Evolutionary conservation across 2,329 filamentous ascomycete genomes (phyloP), one percentile per base, ranked within the genome.

Genomic region (Diaporthe australafricana): DNA sequence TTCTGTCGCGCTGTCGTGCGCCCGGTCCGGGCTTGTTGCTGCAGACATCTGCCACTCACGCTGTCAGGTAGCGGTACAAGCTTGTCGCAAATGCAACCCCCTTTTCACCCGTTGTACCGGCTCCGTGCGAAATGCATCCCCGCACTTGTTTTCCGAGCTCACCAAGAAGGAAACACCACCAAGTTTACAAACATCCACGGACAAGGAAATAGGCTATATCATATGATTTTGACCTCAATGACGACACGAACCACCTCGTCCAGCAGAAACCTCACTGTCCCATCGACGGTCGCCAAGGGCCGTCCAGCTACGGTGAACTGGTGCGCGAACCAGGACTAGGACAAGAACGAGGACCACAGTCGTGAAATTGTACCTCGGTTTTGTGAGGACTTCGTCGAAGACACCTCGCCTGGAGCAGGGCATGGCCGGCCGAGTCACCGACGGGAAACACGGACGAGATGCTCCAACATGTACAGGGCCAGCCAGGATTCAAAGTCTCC

Each of bases 61-160:
- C 60, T n/a, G 45, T 38, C 45, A 50, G 30, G 60, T 65, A 48
- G 20, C 60, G 60, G 60, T 65, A 65, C 60, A 50, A 65, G 42
- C 60, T 27, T 38, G 45, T 65, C 60, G 60, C 60, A 65, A 50
- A n/a, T 50, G 45, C 30, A 65, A 50, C 60, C 60, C 60, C 60
- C 60, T 65, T 65, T 65, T 65, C 60, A 65, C 2, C 16, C n/a
- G 14, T 35, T 50, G 60, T 65, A 65, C 4, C n/a, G 16, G 45
- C 45, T 38, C 60, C 42, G 60, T 65, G 60, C 45, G 60, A 38
- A 65, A 3, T 38, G 2, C 30, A 2, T 4, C 20, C 14, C 45
- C 60, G 45, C 60, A 65, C 60, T 27, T 16, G 5, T 20, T 16
- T 16, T 27, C 45, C 30, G 20, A 20, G 14, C 14, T 30, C 45